A percentile compares a stretch with the other conserved stretches of the same genome.
Conservation (phyloP, 805 yeast genomes). For the Candida germanica region DNA sequence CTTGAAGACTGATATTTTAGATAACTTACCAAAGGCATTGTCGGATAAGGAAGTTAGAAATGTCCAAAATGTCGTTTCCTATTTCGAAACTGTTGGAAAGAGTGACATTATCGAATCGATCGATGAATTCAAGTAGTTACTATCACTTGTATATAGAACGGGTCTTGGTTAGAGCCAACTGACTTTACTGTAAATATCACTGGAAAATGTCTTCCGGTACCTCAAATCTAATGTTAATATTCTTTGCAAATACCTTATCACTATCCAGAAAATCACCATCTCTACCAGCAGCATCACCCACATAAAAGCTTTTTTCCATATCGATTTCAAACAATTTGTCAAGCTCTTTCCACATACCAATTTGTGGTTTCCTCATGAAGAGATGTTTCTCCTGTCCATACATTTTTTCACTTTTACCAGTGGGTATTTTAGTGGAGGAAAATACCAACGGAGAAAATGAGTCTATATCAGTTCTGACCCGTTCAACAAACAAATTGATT, state of each 20-base stretch:
- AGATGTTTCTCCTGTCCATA: conserved; percentile 26
- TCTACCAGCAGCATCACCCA: conserved; percentile 98
- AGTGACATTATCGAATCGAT: conserved; percentile 16
- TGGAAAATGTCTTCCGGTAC: conserved; percentile 70
- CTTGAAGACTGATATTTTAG: conserved; percentile 25
- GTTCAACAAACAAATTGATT: conserved; percentile 33
- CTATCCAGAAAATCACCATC: conserved; percentile 72
- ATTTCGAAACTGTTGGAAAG: conserved; percentile 66
- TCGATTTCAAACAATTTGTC: conserved; percentile 40
- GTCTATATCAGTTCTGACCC: conserved; percentile 19
- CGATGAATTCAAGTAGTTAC: conserved; percentile 19
- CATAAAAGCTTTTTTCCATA: conserved; percentile 51
- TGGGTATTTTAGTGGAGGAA: conserved; percentile 61
- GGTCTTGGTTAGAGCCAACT: background rate
- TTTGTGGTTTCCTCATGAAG: conserved; percentile 65
- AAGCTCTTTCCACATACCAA: conserved; percentile 73
- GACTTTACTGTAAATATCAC: conserved; percentile 1
- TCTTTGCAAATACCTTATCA: conserved; percentile 68
- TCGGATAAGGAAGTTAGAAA: conserved; percentile 21
- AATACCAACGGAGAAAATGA: conserved; percentile 41
- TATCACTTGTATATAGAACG: background rate
- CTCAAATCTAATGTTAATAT: conserved; percentile 50
- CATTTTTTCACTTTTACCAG: conserved; percentile 20
- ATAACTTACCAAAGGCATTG: conserved; percentile 9
- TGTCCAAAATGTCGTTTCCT: conserved; percentile 51